Evolutionary conservation across 345 rosid species (phyloP).

Genomic region (Pistacia vera): DNA sequence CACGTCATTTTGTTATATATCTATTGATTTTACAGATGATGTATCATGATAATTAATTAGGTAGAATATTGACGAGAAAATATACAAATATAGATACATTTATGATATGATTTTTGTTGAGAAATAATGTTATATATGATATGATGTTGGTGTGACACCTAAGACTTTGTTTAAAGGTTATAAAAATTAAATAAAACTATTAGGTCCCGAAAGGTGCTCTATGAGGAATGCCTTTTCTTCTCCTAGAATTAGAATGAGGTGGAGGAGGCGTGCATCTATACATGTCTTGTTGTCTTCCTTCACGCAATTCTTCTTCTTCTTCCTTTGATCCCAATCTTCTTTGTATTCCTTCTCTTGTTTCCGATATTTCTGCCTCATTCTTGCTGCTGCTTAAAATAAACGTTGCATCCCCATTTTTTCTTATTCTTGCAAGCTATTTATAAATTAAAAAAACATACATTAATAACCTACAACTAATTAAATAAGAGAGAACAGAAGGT

Average conservation of each 20-base stretch:
- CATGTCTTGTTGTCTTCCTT: constrained; percentile 34
- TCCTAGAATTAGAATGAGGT: constrained; percentile 33
- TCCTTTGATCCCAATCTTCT: constrained; percentile 33
- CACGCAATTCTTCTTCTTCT: constrained; percentile 40
- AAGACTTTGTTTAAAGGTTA: too few species aligned
- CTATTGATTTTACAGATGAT: too few species aligned
- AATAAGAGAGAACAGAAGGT: neutral
- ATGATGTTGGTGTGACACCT: too few species aligned
- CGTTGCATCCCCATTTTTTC: constrained; percentile 30
- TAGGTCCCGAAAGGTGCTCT: constrained; percentile 44
- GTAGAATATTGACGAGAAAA: too few species aligned
- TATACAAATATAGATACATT: too few species aligned
- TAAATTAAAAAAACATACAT: neutral
- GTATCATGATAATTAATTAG: neutral
- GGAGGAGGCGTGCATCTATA: constrained; percentile 24
- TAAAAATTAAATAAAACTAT: neutral
- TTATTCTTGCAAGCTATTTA: constrained; percentile 31
- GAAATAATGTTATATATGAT: too few species aligned
- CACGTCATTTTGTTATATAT: too few species aligned
- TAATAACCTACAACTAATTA: neutral
- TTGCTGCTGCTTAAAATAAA: constrained; percentile 24
- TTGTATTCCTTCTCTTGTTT: constrained; percentile 25
- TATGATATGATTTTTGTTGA: too few species aligned
- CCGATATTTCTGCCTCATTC: constrained; percentile 19
- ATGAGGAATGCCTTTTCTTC: constrained; percentile 50